Conservation (phyloP, 2,329 filamentous ascomycete species). For the Alternaria brassicae region DNA sequence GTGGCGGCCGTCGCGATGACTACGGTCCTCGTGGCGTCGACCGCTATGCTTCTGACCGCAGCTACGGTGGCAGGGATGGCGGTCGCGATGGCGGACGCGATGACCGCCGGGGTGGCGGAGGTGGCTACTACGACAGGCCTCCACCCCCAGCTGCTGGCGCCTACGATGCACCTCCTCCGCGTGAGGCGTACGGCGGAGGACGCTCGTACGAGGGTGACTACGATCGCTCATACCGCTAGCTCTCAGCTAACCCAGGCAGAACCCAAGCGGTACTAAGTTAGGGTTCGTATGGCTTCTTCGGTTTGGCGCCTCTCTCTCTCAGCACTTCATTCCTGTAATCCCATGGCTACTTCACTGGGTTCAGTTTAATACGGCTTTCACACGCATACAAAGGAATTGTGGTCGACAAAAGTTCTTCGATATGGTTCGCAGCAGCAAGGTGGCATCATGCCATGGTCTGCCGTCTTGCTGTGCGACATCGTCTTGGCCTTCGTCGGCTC, state of each 20-base stretch:
- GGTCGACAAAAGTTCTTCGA: constrained; percentile 51
- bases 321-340: constrained; percentile 46
- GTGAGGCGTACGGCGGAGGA: constrained; percentile 48
- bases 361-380: constrained; percentile 50
- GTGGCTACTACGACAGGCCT: constrained; percentile 63
- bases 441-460: constrained; percentile 46
- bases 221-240: constrained; percentile 54
- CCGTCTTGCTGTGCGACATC: constrained; percentile 44
- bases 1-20: constrained; percentile 62
- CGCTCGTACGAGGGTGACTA: constrained; percentile 54
- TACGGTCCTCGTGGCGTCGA: constrained; percentile 50
- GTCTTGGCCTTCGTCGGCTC: constrained; percentile 48
- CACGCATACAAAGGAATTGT: constrained; percentile 42
- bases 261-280: constrained; percentile 48
- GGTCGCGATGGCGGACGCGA: constrained; percentile 55
- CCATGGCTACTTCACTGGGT: constrained; percentile 45
- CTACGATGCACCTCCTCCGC: constrained; percentile 49
- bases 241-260: constrained; percentile 45
- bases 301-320: constrained; percentile 36
- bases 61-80: constrained; percentile 59
- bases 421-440: constrained; percentile 45
- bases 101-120: constrained; percentile 63
- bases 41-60: constrained; percentile 69
- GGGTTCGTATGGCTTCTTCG: constrained; percentile 34
- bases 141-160: constrained; percentile 50